phyloP scores from a whole-genome alignment of 768 basidiomycete species.

The Leccinum imitatum region DNA sequence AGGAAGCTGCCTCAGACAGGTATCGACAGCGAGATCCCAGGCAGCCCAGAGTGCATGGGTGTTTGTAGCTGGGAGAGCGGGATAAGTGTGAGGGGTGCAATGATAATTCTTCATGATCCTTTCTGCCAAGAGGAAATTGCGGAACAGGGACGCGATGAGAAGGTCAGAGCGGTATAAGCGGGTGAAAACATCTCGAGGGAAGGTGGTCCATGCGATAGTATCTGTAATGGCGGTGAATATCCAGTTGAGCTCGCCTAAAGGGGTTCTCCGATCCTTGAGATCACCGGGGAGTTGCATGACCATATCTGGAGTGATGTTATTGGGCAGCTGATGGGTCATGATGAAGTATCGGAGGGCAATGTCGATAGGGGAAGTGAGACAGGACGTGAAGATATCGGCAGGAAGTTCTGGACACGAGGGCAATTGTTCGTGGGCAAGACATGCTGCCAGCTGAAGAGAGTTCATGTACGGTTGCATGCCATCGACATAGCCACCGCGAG shows the following conservation, averaged over 20 bases:
- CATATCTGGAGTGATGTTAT: slow-evolving; percentile 82
- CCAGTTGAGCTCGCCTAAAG: slow-evolving; percentile 98
- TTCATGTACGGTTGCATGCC: slow-evolving; percentile 72
- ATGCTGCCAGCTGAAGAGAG: slow-evolving; percentile 94
- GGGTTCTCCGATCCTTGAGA: slow-evolving; percentile 93
- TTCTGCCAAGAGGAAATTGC: slow-evolving; percentile 96
- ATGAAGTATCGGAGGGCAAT: slow-evolving; percentile 94
- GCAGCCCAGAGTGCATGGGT: slow-evolving; percentile 96
- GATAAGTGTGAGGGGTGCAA: slow-evolving; percentile 93
- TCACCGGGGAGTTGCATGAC: slow-evolving; percentile 95
- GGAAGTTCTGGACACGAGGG: slow-evolving; percentile 97
- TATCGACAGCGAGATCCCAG: slow-evolving; percentile 97
- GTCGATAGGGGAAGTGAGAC: slow-evolving; percentile 97
- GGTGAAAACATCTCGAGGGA: slow-evolving; percentile 91
- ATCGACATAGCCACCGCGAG: slow-evolving; percentile 59
- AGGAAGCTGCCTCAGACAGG: slow-evolving; percentile 91
- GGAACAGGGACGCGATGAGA: slow-evolving; percentile 92
- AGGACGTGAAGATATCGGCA: slow-evolving; percentile 96
- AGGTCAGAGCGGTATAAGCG: slow-evolving; percentile 93
- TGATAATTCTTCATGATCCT: slow-evolving; percentile 98
- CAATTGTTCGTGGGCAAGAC: slow-evolving; percentile 84
- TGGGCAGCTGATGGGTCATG: slow-evolving; percentile 84
- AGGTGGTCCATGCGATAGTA: slow-evolving; percentile 98
- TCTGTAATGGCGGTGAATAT: slow-evolving; percentile 99
- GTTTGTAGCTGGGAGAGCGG: slow-evolving; percentile 91